Base-by-base conservation (phyloP, 495 filamentous ascomycete species). In the Viridothelium virens region DNA sequence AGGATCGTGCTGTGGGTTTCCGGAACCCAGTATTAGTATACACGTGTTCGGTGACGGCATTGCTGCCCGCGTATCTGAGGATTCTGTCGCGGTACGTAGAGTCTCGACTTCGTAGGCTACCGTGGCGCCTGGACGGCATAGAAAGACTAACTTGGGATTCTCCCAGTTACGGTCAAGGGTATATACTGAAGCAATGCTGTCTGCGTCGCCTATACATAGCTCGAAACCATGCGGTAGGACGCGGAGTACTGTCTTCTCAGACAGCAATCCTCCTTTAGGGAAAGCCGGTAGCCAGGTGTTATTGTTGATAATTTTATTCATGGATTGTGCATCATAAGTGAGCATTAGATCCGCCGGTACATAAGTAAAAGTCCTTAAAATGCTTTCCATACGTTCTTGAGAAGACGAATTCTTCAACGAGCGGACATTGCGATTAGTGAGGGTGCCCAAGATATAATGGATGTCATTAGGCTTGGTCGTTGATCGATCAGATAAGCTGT, bases 391-490 rank as follows among this genome's bases (percentile, higher is more conserved):
- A 31, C 53, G 53, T 2, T 59, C 53, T 18, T 59, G n/a, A 2
- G 14, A 7, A 14, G 31, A 3, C 6, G 14, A 34, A 5, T 18
- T 36, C 53, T 36, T 59, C 53, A 59, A 14, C 5, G 18, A 7
- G 7, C 53, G 53, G 7, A 36, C 31, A 59, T 7, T 4, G 25
- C 53, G 53, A 59, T 59, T 14, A 7, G 53, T 59, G 10, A 59
- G 31, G 53, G 36, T 59, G 31, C 53, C 36, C 53, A 59, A 59
- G 18, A 59, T 59, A 18, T n/a, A 59, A 36, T 59, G 53, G 7
- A 59, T 18, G 36, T 59, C 53, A 7, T 59, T 31, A 9, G 53
- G 31, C 31, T 59, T 59, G 33, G 53, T 59, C 36, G 53, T 59
- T 36, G 53, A 59, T 14, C 53, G 18, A 36, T 59, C 53, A 6